These are phyloP conservation scores for Termitomyces eurrhizus DNA, from an alignment of 768 basidiomycete species.

Conservation along the genomic window DNA sequence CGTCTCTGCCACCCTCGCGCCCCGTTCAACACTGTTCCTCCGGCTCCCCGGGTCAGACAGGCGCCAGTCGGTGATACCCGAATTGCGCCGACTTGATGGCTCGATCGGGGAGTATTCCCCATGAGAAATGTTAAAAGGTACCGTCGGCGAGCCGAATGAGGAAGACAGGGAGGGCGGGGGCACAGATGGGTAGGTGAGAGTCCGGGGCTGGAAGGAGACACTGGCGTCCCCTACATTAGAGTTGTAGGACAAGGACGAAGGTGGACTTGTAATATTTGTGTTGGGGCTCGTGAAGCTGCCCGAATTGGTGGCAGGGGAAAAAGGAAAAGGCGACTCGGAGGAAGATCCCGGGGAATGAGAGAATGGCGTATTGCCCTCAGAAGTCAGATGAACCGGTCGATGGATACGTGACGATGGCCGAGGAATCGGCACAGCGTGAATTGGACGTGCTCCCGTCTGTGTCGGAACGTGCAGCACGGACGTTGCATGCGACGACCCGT, in stretches of 20 bases:
- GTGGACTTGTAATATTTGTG: conserved; percentile 72
- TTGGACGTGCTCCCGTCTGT: conserved; percentile 27
- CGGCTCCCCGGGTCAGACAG: conserved; percentile 39
- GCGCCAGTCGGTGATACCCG: conserved; percentile 34
- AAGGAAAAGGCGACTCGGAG: conserved; percentile 62
- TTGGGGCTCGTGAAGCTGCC: conserved; percentile 53
- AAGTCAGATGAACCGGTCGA: conserved; percentile 43
- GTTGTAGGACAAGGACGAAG: conserved; percentile 55
- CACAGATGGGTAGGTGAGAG: conserved; percentile 75
- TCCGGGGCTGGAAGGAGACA: conserved; percentile 29
- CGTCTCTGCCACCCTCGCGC: conserved; percentile 68
- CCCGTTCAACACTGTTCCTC: conserved; percentile 57
- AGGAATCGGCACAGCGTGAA: conserved; percentile 71
- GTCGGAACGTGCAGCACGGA: conserved; percentile 36
- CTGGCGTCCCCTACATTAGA: conserved; percentile 30
- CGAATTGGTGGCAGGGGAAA: conserved; percentile 56
- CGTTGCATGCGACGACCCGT: conserved; percentile 43
- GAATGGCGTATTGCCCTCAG: conserved; percentile 55
- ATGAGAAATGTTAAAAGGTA: conserved; percentile 41
- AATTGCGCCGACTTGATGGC: conserved; percentile 50
- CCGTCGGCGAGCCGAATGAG: conserved; percentile 69
- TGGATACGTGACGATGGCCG: conserved; percentile 63
- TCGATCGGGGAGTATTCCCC: conserved; percentile 54
- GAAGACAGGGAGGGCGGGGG: conserved; percentile 81
- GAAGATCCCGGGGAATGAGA: conserved; percentile 63